Conservation (phyloP, 768 basidiomycete species). For the Nevesoporus exiguus region DNA sequence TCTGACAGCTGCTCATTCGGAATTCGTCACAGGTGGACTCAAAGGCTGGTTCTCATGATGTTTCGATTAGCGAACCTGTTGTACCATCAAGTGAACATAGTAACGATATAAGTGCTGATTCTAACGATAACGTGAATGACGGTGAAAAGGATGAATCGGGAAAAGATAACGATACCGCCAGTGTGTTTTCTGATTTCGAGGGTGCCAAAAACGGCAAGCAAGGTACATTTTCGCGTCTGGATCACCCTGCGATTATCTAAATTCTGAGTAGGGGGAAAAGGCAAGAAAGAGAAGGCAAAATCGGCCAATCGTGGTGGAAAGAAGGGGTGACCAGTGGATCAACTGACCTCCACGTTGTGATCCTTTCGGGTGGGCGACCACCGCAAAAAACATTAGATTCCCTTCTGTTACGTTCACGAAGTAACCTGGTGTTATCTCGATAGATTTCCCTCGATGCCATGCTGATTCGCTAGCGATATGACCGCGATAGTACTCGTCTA, state of each 20-base stretch:
- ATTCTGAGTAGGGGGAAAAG: constrained; percentile 1
- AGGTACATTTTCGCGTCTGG: constrained; percentile 12
- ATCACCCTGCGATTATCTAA: constrained; percentile 6
- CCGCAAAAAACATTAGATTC: background rate
- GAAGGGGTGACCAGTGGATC: background rate
- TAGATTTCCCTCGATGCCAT: constrained; percentile 2
- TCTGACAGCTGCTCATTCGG: constrained; percentile 32
- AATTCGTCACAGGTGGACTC: constrained; percentile 17
- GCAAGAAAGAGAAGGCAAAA: background rate
- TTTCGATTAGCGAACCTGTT: constrained; percentile 22
- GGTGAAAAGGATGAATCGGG: constrained; percentile 25
- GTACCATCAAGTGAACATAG: constrained; percentile 26
- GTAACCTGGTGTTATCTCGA: constrained; percentile 19
- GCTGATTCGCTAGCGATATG: constrained; percentile 8
- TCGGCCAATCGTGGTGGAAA: background rate
- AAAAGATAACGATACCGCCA: constrained; percentile 22
- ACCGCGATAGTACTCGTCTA: constrained; percentile 4
- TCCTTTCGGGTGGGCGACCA: constrained; percentile 3
- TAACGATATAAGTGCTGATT: constrained; percentile 24
- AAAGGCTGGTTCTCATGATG: constrained; percentile 9
- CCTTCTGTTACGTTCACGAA: background rate
- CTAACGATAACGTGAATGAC: constrained; percentile 22
- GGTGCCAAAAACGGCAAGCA: background rate
- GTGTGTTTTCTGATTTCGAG: constrained; percentile 22
- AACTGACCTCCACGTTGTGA: background rate